Evolutionary conservation across 441 rosid genomes (phyloP), one percentile per base, ranked within the genome.

Genomic region (Dalechampia spathulata): DNA sequence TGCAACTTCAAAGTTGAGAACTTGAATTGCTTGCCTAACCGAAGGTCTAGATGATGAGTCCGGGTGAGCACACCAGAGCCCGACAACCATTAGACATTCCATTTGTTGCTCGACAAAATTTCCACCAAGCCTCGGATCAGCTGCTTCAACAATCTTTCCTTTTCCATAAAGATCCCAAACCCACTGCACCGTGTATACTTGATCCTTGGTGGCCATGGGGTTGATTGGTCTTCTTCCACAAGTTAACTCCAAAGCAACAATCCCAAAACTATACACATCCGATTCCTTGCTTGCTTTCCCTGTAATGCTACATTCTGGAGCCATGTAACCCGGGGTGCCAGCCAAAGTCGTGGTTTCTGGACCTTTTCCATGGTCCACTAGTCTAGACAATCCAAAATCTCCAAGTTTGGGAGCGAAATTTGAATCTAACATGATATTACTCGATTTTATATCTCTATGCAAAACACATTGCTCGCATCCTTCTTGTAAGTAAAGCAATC

Each of bases 201-300:
- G n/a, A n/a, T n/a, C n/a, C n/a, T n/a, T n/a, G n/a, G n/a, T n/a
- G n/a, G n/a, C n/a, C n/a, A n/a, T n/a, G n/a, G n/a, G n/a, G n/a
- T n/a, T n/a, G n/a, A 62, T 44, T 0, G 63, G 40, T 23, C 15
- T 69, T 55, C 65, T 71, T 8, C 82, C 82, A 0, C 69, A 54
- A 20, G 68, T 73, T 2, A 79, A 64, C 55, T 71, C 78, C 22
- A 74, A 20, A 0, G 66, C 56, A 6, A 75, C 83, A 0, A 75
- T 52, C 0, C 78, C 78, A 1, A 75, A 75, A 23, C 73, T 72
- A 14, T 66, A 72, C 0, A 64, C 63, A 46, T 75, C 78, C 0
- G 80, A 70, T 26, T 73, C 78, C 26, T 69, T 78, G 28, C 72
- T 70, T 7, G 78, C 76, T 45, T 57, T 66, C n/a, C 80, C 56